Percentiles rank a stretch among this genome's conserved stretches.
phyloP scores from a whole-genome alignment of 2,329 filamentous ascomycete species.

The Cladosporium oxysporum region DNA sequence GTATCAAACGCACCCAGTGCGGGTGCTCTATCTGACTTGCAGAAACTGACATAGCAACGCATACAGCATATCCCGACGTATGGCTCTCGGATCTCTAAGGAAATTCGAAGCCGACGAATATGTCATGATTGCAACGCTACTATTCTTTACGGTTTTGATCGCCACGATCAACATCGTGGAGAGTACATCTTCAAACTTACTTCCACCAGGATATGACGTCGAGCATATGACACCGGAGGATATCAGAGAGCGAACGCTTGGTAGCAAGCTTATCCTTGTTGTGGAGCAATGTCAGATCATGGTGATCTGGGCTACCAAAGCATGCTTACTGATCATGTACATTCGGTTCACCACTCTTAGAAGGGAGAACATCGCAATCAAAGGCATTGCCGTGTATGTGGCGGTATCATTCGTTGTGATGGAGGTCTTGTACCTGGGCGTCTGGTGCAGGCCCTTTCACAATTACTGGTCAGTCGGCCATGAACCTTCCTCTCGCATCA shows the following conservation, averaged over 20 bases:
- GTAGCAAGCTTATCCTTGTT: slow-evolving; percentile 42
- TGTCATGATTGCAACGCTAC: slow-evolving; percentile 55
- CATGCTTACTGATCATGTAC: slow-evolving; percentile 42
- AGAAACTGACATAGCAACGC: neutral
- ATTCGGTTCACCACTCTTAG: slow-evolving; percentile 39
- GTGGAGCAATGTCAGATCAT: slow-evolving; percentile 42
- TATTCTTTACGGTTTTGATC: slow-evolving; percentile 53
- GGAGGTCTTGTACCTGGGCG: slow-evolving; percentile 43
- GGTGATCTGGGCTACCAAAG: slow-evolving; percentile 41
- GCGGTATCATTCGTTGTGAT: slow-evolving; percentile 40
- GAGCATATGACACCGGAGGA: slow-evolving; percentile 36
- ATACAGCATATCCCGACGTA: slow-evolving; percentile 45
- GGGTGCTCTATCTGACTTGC: too few relatives aligned
- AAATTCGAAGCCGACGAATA: slow-evolving; percentile 60
- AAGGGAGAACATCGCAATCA: slow-evolving; percentile 40
- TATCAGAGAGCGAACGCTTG: slow-evolving; percentile 33
- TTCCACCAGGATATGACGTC: slow-evolving; percentile 49
- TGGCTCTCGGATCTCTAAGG: slow-evolving; percentile 49
- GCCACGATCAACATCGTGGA: slow-evolving; percentile 49
- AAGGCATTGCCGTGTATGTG: slow-evolving; percentile 38
- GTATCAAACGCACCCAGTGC: slow-evolving; percentile 20
- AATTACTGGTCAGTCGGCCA: slow-evolving; percentile 39
- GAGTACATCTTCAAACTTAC: slow-evolving; percentile 44
- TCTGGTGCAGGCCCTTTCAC: slow-evolving; percentile 43
- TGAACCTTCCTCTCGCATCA: neutral